Conservation (phyloP, 2,329 filamentous ascomycete genomes). For the Coniochaeta prunicola region DNA sequence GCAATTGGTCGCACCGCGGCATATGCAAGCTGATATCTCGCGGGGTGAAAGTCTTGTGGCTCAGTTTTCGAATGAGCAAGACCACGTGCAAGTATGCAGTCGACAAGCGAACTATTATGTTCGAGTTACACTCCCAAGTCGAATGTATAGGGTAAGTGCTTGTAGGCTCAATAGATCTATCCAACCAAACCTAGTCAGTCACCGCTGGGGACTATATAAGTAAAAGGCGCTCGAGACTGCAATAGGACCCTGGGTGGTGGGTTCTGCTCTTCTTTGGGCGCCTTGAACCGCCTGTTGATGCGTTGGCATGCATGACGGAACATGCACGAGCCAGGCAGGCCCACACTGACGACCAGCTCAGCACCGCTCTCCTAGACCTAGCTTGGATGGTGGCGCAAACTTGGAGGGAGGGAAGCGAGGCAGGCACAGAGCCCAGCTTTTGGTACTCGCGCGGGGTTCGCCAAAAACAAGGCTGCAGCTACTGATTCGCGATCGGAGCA, state of each 20-base stretch:
- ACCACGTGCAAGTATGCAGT: conserved; percentile 33
- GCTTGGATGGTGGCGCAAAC: conserved; percentile 11
- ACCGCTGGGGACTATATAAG: conserved; percentile 23
- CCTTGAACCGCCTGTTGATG: conserved; percentile 40
- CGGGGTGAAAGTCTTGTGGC: conserved; percentile 28
- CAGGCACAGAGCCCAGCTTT: conserved; percentile 5
- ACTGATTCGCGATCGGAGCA: not conserved
- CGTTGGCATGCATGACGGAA: conserved; percentile 54
- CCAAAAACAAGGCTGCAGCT: not conserved
- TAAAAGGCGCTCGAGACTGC: conserved; percentile 24
- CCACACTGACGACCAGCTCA: conserved; percentile 35
- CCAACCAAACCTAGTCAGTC: conserved; percentile 33
- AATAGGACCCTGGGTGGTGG: conserved; percentile 19
- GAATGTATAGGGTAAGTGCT: conserved; percentile 1
- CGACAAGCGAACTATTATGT: not conserved
- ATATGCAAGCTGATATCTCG: conserved; percentile 52
- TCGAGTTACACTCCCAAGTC: conserved; percentile 4
- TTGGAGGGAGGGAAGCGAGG: conserved; percentile 6
- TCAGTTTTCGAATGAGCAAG: conserved; percentile 25
- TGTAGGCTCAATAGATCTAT: conserved; percentile 27
- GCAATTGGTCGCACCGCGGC: conserved; percentile 47
- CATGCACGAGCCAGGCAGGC: conserved; percentile 43
- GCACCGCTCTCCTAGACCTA: conserved; percentile 7
- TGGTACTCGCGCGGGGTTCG: not conserved
- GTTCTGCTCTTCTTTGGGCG: conserved; percentile 29